A percentile compares a stretch with the other conserved stretches of the same genome.
These are phyloP conservation scores for Theobroma cacao DNA, from an alignment of 345 rosid genomes.

Conservation along the genomic window DNA sequence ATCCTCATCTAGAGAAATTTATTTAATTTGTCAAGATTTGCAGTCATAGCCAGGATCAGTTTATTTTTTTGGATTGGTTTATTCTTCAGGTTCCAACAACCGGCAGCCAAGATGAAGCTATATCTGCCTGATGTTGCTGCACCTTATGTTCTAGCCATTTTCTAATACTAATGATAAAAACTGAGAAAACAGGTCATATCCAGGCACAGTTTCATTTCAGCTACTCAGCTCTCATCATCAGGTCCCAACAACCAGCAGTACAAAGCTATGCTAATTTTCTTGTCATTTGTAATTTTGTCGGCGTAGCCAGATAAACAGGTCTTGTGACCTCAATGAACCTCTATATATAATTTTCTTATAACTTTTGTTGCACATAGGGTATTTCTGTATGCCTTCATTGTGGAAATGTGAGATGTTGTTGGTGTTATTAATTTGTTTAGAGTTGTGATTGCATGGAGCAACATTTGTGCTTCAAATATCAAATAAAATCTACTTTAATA, in stretches of 20 bases:
- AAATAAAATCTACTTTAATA: no score
- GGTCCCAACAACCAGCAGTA: background rate
- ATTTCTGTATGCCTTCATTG: no score
- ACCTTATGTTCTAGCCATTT: background rate
- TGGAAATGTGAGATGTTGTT: no score
- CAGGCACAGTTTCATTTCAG: background rate
- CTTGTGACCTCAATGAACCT: no score
- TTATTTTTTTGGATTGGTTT: background rate
- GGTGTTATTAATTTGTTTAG: no score
- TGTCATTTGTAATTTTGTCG: background rate
- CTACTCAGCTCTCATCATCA: background rate
- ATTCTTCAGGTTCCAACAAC: background rate
- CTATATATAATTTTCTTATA: no score
- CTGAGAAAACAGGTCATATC: background rate
- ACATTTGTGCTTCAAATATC: no score
- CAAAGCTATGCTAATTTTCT: background rate
- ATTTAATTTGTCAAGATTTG: conserved; percentile 77
- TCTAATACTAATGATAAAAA: no score
- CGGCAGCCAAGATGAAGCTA: background rate
- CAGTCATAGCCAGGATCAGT: conserved; percentile 13
- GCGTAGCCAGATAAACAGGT: no score
- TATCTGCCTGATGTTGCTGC: background rate
- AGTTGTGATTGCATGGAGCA: no score
- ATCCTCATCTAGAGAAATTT: conserved; percentile 91
- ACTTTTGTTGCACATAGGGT: no score